Evolutionary conservation across 2,329 filamentous ascomycete genomes (phyloP), one percentile per base, ranked within the genome.

Genomic region (Fusarium liriodendri): DNA sequence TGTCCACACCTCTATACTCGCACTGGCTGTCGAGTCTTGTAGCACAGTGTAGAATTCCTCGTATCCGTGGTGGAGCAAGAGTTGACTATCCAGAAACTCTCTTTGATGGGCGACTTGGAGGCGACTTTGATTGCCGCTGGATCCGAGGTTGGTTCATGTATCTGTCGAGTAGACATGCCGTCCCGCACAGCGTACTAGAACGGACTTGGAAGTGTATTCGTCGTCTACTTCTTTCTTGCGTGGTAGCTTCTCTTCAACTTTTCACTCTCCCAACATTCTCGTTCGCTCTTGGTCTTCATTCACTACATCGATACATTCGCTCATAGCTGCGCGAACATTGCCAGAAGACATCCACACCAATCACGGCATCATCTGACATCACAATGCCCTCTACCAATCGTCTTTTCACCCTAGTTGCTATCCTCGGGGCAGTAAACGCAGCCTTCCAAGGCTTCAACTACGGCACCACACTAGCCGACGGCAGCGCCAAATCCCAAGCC

Each of bases 381-480:
- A 78, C 61, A 27, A 83, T 83, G 82, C 81, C 79, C 72, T 80
- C 81, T 11, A 52, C 78, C 33, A 75, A 76, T 16, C 78, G 62
- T 50, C 74, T 85, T 6, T 73, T 84, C 58, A 76, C 80, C 57
- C 66, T 86, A 64, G 81, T 82, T 35, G 78, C 80, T 60, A 80
- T 80, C 70, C 69, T 82, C 32, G 79, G 82, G 22, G 75, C 81
- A 47, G 80, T 79, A 71, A 78, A 72, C 45, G 85, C 85, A 58
- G 82, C 80, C 58, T 83, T 84, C 81, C 87, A 90, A 72, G 93
- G 93, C 76, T 94, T 94, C 89, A 94, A 94, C 87, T 94, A 93
- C 74, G 92, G 91, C 73, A 86, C 88, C 66, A 87, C 87, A 69
- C 90, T 91, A 79, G 88, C 86, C 57, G 89, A 90, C 77, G 88